These are phyloP conservation scores for Musa troglodytarum DNA, from an alignment of 176 grass and related monocot species.

Conservation along the genomic window DNA sequence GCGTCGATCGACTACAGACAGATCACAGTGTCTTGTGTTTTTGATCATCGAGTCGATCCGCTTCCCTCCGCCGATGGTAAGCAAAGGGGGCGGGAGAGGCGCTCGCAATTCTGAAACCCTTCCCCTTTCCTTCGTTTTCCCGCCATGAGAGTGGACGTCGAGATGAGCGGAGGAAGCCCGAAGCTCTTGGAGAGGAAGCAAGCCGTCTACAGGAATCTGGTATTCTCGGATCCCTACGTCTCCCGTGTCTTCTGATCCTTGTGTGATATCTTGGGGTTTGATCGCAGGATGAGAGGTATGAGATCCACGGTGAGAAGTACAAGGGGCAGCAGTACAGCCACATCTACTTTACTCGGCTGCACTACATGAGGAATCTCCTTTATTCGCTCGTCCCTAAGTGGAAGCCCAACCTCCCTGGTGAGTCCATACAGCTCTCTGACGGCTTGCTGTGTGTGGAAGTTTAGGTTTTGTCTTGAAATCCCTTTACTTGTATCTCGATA, in stretches of 20 bases:
- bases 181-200: constrained; percentile 62
- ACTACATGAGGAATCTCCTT: constrained; percentile 64
- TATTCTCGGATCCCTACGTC: constrained; percentile 11
- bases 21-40: not conserved
- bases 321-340: constrained; percentile 95
- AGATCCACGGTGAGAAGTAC: constrained; percentile 79
- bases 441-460: not conserved
- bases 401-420: constrained; percentile 69
- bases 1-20: not conserved
- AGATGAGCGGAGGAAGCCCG: constrained; percentile 35
- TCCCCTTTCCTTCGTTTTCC: constrained; percentile 5
- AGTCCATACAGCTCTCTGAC: not conserved
- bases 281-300: constrained; percentile 75
- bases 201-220: constrained; percentile 57
- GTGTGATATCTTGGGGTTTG: constrained; percentile 5
- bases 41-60: not conserved
- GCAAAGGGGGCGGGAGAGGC: not conserved
- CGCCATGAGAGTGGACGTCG: constrained; percentile 17
- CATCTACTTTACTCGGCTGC: constrained; percentile 91
- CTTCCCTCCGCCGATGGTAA: not conserved
- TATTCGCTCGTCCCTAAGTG: constrained; percentile 58
- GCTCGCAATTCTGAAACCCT: not conserved
- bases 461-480: not conserved
- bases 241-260: not conserved
- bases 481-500: not conserved